Evolutionary conservation across 1,139 yeast species (phyloP).

Genomic region (Meyerozyma guilliermondii): DNA sequence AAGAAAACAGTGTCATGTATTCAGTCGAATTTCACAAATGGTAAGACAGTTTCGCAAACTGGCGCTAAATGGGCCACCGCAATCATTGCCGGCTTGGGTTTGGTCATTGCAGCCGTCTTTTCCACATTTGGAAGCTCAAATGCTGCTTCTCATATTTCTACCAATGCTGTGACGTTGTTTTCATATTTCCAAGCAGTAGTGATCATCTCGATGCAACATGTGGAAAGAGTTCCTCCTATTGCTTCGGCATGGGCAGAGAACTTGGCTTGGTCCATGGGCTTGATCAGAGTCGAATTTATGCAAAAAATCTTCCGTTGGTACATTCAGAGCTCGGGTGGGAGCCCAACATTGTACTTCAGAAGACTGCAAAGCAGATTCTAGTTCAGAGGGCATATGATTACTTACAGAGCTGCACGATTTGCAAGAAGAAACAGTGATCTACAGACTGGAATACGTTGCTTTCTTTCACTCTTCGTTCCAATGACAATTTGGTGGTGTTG

Average conservation of each 20-base stretch:
- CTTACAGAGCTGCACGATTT: conserved; percentile 21
- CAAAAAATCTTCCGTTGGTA: conserved; percentile 78
- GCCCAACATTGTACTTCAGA: conserved; percentile 56
- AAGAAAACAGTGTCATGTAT: conserved; percentile 57
- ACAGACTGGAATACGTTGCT: conserved; percentile 16
- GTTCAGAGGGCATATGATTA: conserved; percentile 55
- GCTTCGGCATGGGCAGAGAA: conserved; percentile 80
- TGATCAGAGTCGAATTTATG: conserved; percentile 64
- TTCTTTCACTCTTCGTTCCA: conserved; percentile 30
- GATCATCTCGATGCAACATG: conserved; percentile 66
- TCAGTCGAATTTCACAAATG: conserved; percentile 65
- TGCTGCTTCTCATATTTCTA: conserved; percentile 74
- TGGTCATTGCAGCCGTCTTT: conserved; percentile 60
- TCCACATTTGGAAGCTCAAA: conserved; percentile 74
- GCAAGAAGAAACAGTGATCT: conserved; percentile 10
- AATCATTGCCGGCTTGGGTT: conserved; percentile 71
- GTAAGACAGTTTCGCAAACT: conserved; percentile 67
- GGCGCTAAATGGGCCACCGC: conserved; percentile 88
- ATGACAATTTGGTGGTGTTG: conserved; percentile 51
- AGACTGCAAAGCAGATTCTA: conserved; percentile 54
- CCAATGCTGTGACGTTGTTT: conserved; percentile 69
- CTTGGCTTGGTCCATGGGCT: conserved; percentile 83
- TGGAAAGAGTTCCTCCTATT: conserved; percentile 71
- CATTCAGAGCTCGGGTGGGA: conserved; percentile 74
- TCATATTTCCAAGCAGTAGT: conserved; percentile 76